Base-by-base conservation (phyloP, 345 rosid species). In the Linum lewisii region DNA sequence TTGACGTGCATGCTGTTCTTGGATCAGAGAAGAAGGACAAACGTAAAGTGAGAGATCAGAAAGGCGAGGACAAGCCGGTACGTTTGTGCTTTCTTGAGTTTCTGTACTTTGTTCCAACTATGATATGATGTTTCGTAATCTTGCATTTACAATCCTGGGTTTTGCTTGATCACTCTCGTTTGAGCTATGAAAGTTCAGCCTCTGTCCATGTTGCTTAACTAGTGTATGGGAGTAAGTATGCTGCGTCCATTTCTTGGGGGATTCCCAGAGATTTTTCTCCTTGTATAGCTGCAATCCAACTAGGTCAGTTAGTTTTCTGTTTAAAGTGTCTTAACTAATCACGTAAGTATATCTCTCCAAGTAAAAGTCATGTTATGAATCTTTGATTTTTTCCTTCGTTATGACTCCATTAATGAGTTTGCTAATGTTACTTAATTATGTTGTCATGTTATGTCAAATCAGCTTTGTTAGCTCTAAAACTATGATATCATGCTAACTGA, bases 21-120 rank as follows among this genome's bases (percentile, higher is more conserved):
- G 66, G 59, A 21, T 32, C 91, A 88, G 99, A 84, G 64, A 88
- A 80, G 81, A 83, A 76, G 83, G 94, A 84, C 72, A 80, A 79
- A 73, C 71, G 49, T 51, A 77, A 67, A 71, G 73, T 73, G 72
- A 84, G 82, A 69, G 78, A 69, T 59, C 69, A 54, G 11, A 81
- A 77, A 69, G 76, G 68, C 25, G 76, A 81, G 16, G 61, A 56
- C 45, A 23, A 42, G 29, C 59, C 20, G 61, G 98, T 92, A 72
- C 76, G 83, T 62, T 66, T 26, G 52, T 72, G 50, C 64, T 71
- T 21, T 24, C 47, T 56, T 49, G 34, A 47, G 18, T 54, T 54
- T n/a, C 54, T 20, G n/a, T n/a, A n/a, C n/a, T n/a, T n/a, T n/a
- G n/a, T n/a, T n/a, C n/a, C n/a, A n/a, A n/a, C n/a, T n/a, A n/a